Conservation (phyloP, 768 basidiomycete genomes). For the Gelatoporia subvermispora region DNA sequence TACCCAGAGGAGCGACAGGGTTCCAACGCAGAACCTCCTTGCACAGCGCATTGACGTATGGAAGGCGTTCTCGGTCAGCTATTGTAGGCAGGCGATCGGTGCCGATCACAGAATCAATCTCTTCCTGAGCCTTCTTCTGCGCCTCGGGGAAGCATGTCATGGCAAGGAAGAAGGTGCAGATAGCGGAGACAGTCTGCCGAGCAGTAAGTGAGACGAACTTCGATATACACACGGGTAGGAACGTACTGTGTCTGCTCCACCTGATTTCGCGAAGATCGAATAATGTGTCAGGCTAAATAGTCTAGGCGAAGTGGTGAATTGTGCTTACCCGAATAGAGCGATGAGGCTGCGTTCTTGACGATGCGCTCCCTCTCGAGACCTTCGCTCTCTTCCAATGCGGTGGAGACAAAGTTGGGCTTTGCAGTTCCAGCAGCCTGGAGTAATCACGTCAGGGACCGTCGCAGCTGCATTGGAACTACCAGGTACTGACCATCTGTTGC, state of each 20-base stretch:
- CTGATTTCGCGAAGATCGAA: neutral
- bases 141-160: slow-evolving; percentile 33
- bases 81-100: slow-evolving; percentile 41
- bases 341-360: slow-evolving; percentile 52
- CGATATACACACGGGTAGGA: neutral
- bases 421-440: slow-evolving; percentile 15
- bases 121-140: slow-evolving; percentile 33
- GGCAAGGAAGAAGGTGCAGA: slow-evolving; percentile 20
- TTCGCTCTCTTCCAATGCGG: slow-evolving; percentile 30
- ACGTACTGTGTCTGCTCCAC: slow-evolving; percentile 12
- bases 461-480: neutral
- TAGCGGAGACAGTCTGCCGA: no score
- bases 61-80: slow-evolving; percentile 14
- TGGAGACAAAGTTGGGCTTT: slow-evolving; percentile 15
- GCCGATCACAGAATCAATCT: slow-evolving; percentile 30
- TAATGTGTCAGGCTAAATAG: neutral
- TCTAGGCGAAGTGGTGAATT: slow-evolving; percentile 8
- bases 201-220: no score
- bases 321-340: slow-evolving; percentile 6
- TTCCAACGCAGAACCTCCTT: slow-evolving; percentile 33
- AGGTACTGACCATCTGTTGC: slow-evolving; percentile 24
- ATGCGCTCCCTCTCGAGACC: slow-evolving; percentile 52
- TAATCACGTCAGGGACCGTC: neutral
- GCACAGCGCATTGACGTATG: slow-evolving; percentile 22
- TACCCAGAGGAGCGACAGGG: slow-evolving; percentile 30